Percentiles rank a stretch among this genome's conserved stretches.
Evolutionary conservation across 179 eudicot species (phyloP).

Genomic region (Drosera spatulata): DNA sequence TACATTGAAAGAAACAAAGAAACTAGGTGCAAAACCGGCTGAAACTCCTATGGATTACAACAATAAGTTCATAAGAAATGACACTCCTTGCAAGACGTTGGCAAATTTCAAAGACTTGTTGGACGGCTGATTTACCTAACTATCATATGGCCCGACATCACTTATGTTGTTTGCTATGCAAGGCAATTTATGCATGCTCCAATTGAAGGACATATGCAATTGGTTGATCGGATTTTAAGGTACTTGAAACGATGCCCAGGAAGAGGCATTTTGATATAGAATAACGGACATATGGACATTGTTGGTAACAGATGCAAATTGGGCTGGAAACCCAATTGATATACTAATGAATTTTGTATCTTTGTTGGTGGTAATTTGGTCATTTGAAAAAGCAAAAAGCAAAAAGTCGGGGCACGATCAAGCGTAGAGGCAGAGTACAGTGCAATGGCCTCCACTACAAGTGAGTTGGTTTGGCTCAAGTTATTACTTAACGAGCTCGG

Average conservation of each 20-base stretch:
- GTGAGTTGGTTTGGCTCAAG: neutral
- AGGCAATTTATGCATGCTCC: slow-evolving; percentile 1
- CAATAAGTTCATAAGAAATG: neutral
- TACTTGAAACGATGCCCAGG: neutral
- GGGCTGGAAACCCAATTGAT: neutral
- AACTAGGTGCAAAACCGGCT: neutral
- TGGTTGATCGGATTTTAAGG: neutral
- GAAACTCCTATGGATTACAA: neutral
- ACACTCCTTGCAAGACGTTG: neutral
- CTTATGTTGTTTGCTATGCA: neutral
- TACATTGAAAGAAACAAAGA: neutral
- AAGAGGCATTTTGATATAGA: no score
- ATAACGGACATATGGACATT: no score
- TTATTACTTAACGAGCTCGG: neutral
- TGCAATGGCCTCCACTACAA: neutral
- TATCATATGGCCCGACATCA: neutral
- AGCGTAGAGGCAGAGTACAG: slow-evolving; percentile 6
- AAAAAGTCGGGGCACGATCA: neutral
- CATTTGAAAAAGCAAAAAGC: slow-evolving; percentile 3
- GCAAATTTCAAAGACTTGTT: neutral
- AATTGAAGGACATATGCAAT: neutral
- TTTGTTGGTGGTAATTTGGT: neutral
- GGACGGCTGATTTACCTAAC: neutral
- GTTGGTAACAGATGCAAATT: neutral
- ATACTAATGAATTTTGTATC: neutral